These are phyloP conservation scores for Oryza coarctata DNA, from an alignment of 176 grass and related monocot genomes.

Conservation along the genomic window DNA sequence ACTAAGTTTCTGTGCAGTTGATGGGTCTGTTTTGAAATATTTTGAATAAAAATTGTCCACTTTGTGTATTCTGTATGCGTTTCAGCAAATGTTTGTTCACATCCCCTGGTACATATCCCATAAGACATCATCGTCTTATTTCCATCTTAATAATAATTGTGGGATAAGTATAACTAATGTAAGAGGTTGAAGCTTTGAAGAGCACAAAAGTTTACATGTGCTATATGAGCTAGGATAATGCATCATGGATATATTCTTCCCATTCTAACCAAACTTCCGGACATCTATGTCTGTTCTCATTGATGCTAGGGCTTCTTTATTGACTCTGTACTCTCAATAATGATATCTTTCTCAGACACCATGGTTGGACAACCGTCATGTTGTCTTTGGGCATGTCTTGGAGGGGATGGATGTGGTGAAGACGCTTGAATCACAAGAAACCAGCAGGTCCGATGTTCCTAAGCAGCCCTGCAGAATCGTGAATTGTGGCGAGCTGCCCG, in stretches of 20 bases:
- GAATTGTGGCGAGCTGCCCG: slow-evolving; percentile 52
- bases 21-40: background rate
- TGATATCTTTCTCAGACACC: slow-evolving; percentile 47
- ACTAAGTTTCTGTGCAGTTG: background rate
- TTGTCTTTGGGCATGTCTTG: slow-evolving; percentile 65
- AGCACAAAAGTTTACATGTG: no score
- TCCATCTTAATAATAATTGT: slow-evolving; percentile 14
- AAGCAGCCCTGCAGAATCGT: slow-evolving; percentile 55
- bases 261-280: background rate
- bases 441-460: slow-evolving; percentile 49
- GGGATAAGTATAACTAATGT: background rate
- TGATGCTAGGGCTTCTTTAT: slow-evolving; percentile 7
- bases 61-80: background rate
- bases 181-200: no score
- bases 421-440: slow-evolving; percentile 67
- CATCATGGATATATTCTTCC: slow-evolving; percentile 32
- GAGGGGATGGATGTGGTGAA: slow-evolving; percentile 68
- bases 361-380: slow-evolving; percentile 63
- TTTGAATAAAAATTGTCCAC: background rate
- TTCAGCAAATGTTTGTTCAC: background rate
- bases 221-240: slow-evolving; percentile 4
- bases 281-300: background rate
- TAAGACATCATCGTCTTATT: slow-evolving; percentile 20
- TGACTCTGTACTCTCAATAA: slow-evolving; percentile 6
- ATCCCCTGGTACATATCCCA: background rate